Conservation (phyloP, 352 stramenopile species). For the Phytophthora ohioensis region DNA sequence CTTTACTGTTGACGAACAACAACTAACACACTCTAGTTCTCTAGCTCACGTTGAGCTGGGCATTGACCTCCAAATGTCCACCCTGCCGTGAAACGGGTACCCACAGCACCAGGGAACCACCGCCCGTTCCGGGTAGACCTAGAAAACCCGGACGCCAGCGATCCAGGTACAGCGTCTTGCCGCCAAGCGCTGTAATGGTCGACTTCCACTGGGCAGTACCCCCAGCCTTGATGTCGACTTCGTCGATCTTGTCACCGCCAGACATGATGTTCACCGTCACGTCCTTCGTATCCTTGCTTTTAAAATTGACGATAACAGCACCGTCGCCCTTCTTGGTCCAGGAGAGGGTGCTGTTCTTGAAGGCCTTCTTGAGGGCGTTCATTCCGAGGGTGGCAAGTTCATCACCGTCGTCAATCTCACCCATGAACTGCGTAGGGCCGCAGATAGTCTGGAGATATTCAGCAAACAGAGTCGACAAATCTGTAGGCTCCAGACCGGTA, state of each 20-base stretch:
- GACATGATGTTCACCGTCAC: slow-evolving; percentile 60
- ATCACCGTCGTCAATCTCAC: slow-evolving; percentile 58
- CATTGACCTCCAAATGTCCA: slow-evolving; percentile 54
- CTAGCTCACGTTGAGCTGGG: slow-evolving; percentile 59
- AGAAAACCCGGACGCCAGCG: slow-evolving; percentile 66
- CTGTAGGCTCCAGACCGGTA: slow-evolving; percentile 52
- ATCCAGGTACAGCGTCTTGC: slow-evolving; percentile 78
- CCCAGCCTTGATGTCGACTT: slow-evolving; percentile 47
- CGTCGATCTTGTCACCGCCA: slow-evolving; percentile 45
- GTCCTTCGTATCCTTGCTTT: slow-evolving; percentile 49
- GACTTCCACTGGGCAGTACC: slow-evolving; percentile 46
- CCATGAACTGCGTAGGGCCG: slow-evolving; percentile 54
- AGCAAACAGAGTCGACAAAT: slow-evolving; percentile 49
- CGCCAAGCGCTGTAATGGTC: slow-evolving; percentile 41
- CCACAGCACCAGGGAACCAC: slow-evolving; percentile 68
- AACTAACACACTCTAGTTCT: slow-evolving; percentile 16
- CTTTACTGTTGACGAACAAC: slow-evolving; percentile 13
- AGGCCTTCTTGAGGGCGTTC: slow-evolving; percentile 48
- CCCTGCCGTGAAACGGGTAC: slow-evolving; percentile 46
- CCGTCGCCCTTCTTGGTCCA: slow-evolving; percentile 55
- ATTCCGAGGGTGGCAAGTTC: slow-evolving; percentile 49
- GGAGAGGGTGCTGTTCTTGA: slow-evolving; percentile 44
- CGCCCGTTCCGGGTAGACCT: slow-evolving; percentile 60
- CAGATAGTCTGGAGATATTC: slow-evolving; percentile 70
- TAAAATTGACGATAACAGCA: slow-evolving; percentile 49